Evolutionary conservation across 805 yeast species (phyloP).

Genomic region (Ogataea haglerorum): DNA sequence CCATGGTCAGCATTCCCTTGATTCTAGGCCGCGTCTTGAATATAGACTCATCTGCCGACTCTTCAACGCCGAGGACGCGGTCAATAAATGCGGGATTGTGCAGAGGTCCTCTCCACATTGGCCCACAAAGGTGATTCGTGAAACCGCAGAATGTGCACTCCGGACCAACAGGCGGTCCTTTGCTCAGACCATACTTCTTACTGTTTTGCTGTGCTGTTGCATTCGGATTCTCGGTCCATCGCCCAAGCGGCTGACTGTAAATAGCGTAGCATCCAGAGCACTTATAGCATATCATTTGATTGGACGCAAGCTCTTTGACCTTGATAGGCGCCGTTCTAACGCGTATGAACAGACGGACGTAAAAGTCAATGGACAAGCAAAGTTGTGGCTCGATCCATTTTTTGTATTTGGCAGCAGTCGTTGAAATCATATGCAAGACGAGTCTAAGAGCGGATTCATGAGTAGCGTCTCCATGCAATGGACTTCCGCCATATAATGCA

Average conservation of each 20-base stretch:
- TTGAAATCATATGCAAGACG: constrained; percentile 70
- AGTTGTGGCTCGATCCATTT: constrained; percentile 83
- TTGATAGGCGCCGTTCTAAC: constrained; percentile 74
- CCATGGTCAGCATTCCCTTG: constrained; percentile 89
- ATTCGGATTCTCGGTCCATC: constrained; percentile 36
- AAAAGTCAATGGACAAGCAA: constrained; percentile 86
- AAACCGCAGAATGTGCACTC: constrained; percentile 69
- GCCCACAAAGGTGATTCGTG: constrained; percentile 82
- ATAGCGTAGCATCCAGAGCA: constrained; percentile 86
- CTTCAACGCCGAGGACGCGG: constrained; percentile 53
- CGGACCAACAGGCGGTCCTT: constrained; percentile 58
- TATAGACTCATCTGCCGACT: constrained; percentile 45
- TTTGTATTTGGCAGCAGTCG: constrained; percentile 87
- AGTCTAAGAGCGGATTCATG: constrained; percentile 92
- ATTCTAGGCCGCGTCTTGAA: constrained; percentile 84
- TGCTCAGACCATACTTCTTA: constrained; percentile 54
- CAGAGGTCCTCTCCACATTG: constrained; percentile 88
- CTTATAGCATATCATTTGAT: constrained; percentile 72
- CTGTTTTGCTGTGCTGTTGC: constrained; percentile 29
- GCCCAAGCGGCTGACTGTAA: constrained; percentile 72
- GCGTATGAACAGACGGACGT: constrained; percentile 79
- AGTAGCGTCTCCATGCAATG: constrained; percentile 78
- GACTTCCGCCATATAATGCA: constrained; percentile 91
- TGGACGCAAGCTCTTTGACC: constrained; percentile 76
- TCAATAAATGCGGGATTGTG: constrained; percentile 69